A percentile compares a stretch with the other conserved stretches of the same genome.
Evolutionary conservation across 2,329 filamentous ascomycete species (phyloP).

Genomic region (Neopestalotiopsis clavispora): DNA sequence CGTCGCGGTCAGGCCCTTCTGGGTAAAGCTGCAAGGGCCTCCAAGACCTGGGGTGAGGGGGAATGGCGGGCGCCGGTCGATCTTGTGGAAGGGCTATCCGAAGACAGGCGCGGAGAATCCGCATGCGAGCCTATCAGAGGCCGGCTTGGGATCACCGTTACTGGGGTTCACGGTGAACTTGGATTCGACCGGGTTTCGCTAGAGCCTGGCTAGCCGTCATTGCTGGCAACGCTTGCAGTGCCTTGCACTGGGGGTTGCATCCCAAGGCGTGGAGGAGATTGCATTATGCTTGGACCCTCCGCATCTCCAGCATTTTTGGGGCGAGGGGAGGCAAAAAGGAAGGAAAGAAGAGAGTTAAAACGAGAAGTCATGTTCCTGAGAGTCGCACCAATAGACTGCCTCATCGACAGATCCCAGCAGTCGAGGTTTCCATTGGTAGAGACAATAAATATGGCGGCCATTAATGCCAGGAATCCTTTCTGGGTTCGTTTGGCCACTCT

Average conservation of each 20-base stretch:
- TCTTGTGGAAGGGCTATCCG: constrained; percentile 6
- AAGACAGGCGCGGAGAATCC: constrained; percentile 9
- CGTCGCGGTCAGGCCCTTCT: constrained; percentile 12
- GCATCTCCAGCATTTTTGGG: constrained; percentile 15
- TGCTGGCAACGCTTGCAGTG: background rate
- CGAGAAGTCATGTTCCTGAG: background rate
- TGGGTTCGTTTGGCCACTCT: background rate
- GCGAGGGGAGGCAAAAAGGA: background rate
- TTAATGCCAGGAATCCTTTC: too few species aligned
- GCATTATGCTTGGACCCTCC: constrained; percentile 8
- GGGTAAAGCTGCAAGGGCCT: constrained; percentile 13
- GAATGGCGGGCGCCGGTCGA: constrained; percentile 2
- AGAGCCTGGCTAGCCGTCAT: background rate
- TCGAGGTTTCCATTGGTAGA: background rate
- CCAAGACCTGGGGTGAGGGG: constrained; percentile 5
- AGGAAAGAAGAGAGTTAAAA: too few species aligned
- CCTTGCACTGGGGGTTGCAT: constrained; percentile 8
- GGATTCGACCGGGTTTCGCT: constrained; percentile 5
- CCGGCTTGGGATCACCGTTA: background rate
- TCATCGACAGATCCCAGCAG: background rate
- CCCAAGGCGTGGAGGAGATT: constrained; percentile 10
- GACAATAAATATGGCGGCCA: background rate
- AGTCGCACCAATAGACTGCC: constrained; percentile 1
- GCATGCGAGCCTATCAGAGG: constrained; percentile 8
- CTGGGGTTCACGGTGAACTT: background rate